Conservation (phyloP, 208 protist species). For the Acanthamoeba triangularis region DNA sequence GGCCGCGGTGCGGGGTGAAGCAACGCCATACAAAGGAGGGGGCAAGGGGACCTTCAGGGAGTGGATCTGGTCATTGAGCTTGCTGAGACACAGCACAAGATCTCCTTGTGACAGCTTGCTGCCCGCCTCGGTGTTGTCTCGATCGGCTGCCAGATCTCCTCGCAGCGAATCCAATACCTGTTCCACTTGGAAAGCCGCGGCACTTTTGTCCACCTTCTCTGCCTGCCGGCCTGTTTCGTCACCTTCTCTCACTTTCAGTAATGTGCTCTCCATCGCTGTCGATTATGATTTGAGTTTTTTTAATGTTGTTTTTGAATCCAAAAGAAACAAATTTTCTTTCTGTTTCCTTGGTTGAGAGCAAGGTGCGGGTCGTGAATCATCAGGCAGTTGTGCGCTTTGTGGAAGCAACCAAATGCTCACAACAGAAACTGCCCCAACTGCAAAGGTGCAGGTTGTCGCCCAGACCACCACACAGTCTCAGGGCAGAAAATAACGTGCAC, state of each 20-base stretch:
- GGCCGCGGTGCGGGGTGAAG: neutral
- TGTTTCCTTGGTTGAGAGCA: too few species aligned
- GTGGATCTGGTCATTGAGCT: conserved; percentile 53
- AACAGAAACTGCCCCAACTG: too few species aligned
- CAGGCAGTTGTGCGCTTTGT: too few species aligned
- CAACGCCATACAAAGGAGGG: neutral
- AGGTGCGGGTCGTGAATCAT: too few species aligned
- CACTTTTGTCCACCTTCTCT: neutral
- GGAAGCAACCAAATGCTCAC: too few species aligned
- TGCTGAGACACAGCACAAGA: conserved; percentile 64
- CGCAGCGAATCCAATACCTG: neutral
- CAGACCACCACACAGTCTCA: too few species aligned
- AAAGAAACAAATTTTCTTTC: too few species aligned
- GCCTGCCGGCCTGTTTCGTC: neutral
- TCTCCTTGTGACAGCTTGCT: conserved; percentile 25
- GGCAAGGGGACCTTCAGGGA: neutral
- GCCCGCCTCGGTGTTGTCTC: too few species aligned
- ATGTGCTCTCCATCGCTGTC: neutral
- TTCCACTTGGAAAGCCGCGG: neutral
- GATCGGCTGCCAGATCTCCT: neutral
- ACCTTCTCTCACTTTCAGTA: neutral
- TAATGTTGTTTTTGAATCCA: too few species aligned
- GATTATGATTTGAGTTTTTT: too few species aligned
- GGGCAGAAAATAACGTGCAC: too few species aligned
- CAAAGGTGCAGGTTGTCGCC: too few species aligned